Conservation (phyloP, 306 rosid genomes). For the Cucurbita argyrosperma region DNA sequence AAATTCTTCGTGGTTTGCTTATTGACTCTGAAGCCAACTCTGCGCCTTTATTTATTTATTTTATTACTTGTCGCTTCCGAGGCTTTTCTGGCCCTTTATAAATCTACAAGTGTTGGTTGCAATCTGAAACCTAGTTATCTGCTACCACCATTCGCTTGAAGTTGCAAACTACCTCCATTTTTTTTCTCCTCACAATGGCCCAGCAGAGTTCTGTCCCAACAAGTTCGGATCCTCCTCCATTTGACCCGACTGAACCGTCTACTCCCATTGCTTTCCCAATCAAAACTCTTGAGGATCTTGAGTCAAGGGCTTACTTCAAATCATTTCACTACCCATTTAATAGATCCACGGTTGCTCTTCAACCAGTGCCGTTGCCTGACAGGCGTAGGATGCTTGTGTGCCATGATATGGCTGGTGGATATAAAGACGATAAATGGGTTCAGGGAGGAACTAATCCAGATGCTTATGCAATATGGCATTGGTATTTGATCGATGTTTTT, state of each 20-base stretch:
- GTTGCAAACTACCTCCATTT: background rate
- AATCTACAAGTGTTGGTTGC: background rate
- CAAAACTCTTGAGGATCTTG: conserved; percentile 59
- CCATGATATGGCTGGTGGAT: conserved; percentile 88
- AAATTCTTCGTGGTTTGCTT: background rate
- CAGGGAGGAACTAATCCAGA: conserved; percentile 71
- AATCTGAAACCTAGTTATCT: background rate
- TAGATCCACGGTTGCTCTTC: conserved; percentile 40
- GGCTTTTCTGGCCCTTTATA: background rate
- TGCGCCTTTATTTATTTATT: background rate
- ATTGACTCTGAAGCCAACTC: background rate
- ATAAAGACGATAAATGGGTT: conserved; percentile 69
- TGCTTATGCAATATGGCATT: conserved; percentile 79
- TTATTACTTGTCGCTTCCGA: background rate
- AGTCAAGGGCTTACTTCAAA: conserved; percentile 52
- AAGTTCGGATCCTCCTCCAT: conserved; percentile 17
- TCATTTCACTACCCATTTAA: conserved; percentile 87
- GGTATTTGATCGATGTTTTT: conserved; percentile 82
- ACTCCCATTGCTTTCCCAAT: conserved; percentile 73
- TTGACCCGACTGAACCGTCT: conserved; percentile 52
- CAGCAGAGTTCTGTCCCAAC: background rate
- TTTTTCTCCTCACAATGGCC: background rate
- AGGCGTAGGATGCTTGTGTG: conserved; percentile 72
- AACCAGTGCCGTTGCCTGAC: conserved; percentile 26
- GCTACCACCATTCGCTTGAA: background rate